Percentiles rank a stretch among this genome's conserved stretches.
These are phyloP conservation scores for Nepenthes mirabilis DNA, from an alignment of 148 eudicot species.

Conservation along the genomic window DNA sequence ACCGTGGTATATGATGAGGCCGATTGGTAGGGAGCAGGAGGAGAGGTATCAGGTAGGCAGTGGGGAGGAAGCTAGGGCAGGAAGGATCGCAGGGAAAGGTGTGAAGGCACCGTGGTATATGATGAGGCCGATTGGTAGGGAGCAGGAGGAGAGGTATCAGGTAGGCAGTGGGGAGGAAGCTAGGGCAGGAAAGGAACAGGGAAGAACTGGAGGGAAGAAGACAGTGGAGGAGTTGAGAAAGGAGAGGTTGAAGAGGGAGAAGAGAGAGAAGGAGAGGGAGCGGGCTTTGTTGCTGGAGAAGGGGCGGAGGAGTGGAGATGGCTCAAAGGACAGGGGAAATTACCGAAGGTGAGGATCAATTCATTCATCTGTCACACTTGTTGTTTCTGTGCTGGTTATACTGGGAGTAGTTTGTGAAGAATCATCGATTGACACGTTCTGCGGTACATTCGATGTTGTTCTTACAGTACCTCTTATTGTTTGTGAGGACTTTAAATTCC, in stretches of 20 bases:
- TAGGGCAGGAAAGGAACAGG: neutral
- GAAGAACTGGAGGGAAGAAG: slow-evolving; percentile 34
- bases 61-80: slow-evolving; percentile 5
- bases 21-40: slow-evolving; percentile 6
- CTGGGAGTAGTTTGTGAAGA: too few species aligned
- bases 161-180: too few species aligned
- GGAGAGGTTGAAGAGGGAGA: slow-evolving; percentile 85
- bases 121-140: too few species aligned
- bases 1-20: slow-evolving; percentile 74
- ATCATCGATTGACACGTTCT: too few species aligned
- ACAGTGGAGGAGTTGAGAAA: slow-evolving; percentile 72
- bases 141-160: too few species aligned
- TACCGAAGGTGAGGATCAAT: slow-evolving; percentile 19
- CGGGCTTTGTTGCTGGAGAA: slow-evolving; percentile 42
- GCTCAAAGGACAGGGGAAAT: slow-evolving; percentile 11
- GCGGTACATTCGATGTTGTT: too few species aligned
- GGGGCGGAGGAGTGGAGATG: slow-evolving; percentile 10
- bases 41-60: neutral
- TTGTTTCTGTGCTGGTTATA: too few species aligned
- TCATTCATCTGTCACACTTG: neutral
- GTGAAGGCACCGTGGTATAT: slow-evolving; percentile 1
- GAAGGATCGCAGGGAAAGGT: slow-evolving; percentile 4
- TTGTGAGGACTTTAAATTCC: too few species aligned
- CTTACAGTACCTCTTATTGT: too few species aligned
- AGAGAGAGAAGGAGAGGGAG: slow-evolving; percentile 61